Percentiles rank a stretch among this genome's conserved stretches.
Evolutionary conservation across 1,284 basidiomycete genomes (phyloP).

Genomic region (Tilletia walkeri): DNA sequence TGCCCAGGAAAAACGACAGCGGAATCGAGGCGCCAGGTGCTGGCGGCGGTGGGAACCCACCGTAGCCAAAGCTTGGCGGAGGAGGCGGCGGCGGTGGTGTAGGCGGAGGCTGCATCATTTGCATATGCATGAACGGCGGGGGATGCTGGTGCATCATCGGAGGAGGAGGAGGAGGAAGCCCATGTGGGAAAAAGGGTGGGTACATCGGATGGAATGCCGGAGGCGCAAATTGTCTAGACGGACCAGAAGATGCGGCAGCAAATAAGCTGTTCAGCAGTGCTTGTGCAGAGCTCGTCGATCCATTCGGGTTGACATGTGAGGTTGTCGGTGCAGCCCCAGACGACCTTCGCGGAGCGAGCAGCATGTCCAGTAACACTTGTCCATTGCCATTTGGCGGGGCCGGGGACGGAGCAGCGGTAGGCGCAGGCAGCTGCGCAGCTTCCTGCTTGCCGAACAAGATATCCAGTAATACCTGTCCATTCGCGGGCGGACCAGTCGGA

Average conservation of each 20-base stretch:
- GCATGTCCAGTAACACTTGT: background rate
- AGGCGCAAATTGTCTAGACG: background rate
- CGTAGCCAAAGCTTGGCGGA: too few species aligned
- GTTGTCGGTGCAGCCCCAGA: too few species aligned
- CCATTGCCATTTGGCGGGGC: background rate
- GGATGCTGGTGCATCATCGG: constrained; percentile 5
- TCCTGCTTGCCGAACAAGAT: constrained; percentile 6
- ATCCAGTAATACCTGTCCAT: background rate
- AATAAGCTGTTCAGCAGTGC: constrained; percentile 3
- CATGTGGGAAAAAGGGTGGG: background rate
- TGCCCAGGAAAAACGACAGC: constrained; percentile 1
- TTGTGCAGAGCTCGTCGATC: constrained; percentile 5
- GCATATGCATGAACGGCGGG: too few species aligned
- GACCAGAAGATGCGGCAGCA: background rate
- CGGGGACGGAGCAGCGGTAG: background rate
- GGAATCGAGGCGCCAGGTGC: constrained; percentile 9
- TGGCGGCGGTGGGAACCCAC: background rate
- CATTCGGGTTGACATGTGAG: background rate
- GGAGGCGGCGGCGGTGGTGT: too few species aligned
- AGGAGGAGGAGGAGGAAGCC: background rate
- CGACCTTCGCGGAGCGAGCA: background rate
- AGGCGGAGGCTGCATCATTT: too few species aligned
- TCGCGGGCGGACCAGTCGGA: background rate
- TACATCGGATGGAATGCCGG: background rate
- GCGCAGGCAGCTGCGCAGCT: background rate